Percentiles rank a stretch among this genome's conserved stretches.
Conservation (phyloP, 495 filamentous ascomycete genomes). For the Podospora comata region DNA sequence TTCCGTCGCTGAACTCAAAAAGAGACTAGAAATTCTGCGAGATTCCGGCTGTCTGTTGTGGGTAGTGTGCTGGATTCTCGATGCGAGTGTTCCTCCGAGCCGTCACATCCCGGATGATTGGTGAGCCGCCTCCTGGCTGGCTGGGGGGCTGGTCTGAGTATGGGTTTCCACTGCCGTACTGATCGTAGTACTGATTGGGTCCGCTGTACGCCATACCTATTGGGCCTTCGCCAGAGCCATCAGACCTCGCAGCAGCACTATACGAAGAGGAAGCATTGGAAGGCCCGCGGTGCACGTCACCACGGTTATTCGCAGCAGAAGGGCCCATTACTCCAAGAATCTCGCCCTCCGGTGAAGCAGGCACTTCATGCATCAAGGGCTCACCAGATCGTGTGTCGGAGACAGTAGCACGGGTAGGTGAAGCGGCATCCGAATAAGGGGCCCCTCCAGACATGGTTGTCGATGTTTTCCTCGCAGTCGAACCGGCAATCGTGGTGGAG, state of each 20-base stretch:
- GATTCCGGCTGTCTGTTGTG: slow-evolving; percentile 90
- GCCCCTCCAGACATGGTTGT: slow-evolving; percentile 81
- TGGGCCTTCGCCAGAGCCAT: slow-evolving; percentile 72
- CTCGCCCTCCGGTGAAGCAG: slow-evolving; percentile 66
- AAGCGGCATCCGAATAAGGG: slow-evolving; percentile 73
- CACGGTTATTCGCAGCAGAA: slow-evolving; percentile 58
- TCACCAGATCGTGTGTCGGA: slow-evolving; percentile 74
- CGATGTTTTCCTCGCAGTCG: slow-evolving; percentile 76
- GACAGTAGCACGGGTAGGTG: slow-evolving; percentile 64
- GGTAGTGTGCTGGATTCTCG: slow-evolving; percentile 80
- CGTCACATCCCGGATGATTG: slow-evolving; percentile 90
- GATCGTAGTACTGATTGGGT: slow-evolving; percentile 46
- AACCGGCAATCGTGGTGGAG: slow-evolving; percentile 64
- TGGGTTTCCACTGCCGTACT: slow-evolving; percentile 50
- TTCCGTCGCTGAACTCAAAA: not conserved
- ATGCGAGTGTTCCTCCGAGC: slow-evolving; percentile 91
- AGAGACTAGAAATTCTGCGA: slow-evolving; percentile 88
- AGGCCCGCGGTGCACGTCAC: slow-evolving; percentile 78
- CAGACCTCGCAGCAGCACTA: slow-evolving; percentile 76
- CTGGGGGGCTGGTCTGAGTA: slow-evolving; percentile 39
- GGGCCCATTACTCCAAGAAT: slow-evolving; percentile 71
- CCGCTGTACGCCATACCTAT: slow-evolving; percentile 47
- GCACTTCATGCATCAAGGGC: slow-evolving; percentile 56
- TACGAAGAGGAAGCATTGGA: slow-evolving; percentile 97
- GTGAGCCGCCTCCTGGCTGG: slow-evolving; percentile 51